Evolutionary conservation across 164 flowering plant species (phyloP), one percentile per base, ranked within the genome.

Genomic region (Litsea cubeba): DNA sequence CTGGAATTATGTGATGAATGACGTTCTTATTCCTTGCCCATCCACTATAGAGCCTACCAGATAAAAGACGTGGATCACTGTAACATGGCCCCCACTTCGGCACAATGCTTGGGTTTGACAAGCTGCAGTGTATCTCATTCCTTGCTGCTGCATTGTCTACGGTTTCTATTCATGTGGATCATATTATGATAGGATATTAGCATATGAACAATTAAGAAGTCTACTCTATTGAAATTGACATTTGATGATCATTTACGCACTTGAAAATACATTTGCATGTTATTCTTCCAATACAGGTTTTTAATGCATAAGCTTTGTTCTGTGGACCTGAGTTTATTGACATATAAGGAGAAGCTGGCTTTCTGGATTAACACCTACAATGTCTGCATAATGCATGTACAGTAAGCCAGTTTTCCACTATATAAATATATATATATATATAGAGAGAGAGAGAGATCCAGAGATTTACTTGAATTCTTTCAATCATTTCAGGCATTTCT

Each of bases 291-390:
- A 11, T 70, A 14, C 87, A 92, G 97, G 89, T 74, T 77, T 75
- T 83, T 94, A 82, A 80, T 89, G 85, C 78, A 86, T 46, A 81
- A 87, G 72, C 83, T 94, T 11, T 75, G 86, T 32, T 80, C 74
- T 46, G 87, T 89, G 77, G 91, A 94, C 76, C 79, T 92, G 75
- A 86, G 84, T 67, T 80, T 75, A 79, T 77, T 89, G 85, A 87
- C 89, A 66, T 86, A 90, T 88, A 90, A 92, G 82, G 92, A 92
- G 85, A 93, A 93, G 89, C 78, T 91, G 71, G 98, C 98, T 74
- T 91, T 93, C 82, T 93, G 98, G 97, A 90, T 93, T 82, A 93
- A 91, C 76, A 82, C 88, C 71, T 90, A 93, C 79, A 93, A 93
- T 80, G 90, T 91, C 83, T 86, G 90, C 81, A 84, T 94, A 78